Conservation (phyloP, 2,329 filamentous ascomycete species). For the Diaporthe sp. region DNA sequence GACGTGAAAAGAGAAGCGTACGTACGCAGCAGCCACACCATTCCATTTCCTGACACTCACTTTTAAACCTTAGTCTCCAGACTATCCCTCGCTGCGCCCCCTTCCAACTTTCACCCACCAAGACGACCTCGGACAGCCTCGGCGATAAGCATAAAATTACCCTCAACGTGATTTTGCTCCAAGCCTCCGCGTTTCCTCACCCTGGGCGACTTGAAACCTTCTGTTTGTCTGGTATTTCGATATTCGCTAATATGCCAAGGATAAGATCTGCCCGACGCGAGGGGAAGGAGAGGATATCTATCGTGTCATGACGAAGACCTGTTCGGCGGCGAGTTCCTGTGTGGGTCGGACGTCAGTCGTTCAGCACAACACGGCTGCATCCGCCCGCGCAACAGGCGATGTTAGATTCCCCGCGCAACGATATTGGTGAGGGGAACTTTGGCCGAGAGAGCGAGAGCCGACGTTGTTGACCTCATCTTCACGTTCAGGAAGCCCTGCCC, state of each 20-base stretch:
- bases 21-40: slow-evolving; percentile 20
- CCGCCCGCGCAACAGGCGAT: background rate
- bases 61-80: background rate
- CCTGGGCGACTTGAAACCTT: background rate
- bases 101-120: background rate
- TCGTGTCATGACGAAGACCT: background rate
- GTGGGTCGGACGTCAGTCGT: background rate
- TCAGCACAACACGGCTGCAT: background rate
- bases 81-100: slow-evolving; percentile 1
- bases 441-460: background rate
- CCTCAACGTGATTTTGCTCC: background rate
- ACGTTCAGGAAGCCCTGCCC: background rate
- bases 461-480: background rate
- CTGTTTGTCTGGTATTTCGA: background rate
- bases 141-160: background rate
- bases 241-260: no score
- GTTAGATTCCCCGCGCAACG: background rate
- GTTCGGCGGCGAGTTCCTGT: background rate
- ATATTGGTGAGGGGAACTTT: background rate
- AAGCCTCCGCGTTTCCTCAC: background rate
- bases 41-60: slow-evolving; percentile 2
- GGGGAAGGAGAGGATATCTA: background rate
- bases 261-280: background rate
- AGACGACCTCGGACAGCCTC: background rate
- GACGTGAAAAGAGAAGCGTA: background rate